Evolutionary conservation across 345 rosid genomes (phyloP).

Genomic region (Euphorbia lathyris): DNA sequence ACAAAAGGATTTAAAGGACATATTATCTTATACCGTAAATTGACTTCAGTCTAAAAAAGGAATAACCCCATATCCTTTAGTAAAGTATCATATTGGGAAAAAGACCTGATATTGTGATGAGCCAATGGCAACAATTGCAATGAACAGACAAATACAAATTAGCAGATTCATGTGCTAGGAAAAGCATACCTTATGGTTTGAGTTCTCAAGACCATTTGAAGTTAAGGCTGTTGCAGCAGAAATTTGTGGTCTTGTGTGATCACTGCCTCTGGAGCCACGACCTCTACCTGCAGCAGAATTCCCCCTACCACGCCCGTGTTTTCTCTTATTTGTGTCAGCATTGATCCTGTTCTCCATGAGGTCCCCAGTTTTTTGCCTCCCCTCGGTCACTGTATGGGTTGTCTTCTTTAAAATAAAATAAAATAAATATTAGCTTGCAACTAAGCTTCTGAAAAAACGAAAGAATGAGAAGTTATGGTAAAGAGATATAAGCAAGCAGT

Average conservation of each 20-base stretch:
- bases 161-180: slow-evolving; percentile 8
- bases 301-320: slow-evolving; percentile 82
- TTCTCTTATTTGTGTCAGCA: slow-evolving; percentile 61
- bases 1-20: not conserved
- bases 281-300: slow-evolving; percentile 68
- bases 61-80: not conserved
- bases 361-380: slow-evolving; percentile 59
- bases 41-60: not conserved
- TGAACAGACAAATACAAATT: not conserved
- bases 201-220: slow-evolving; percentile 65
- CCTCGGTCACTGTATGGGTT: slow-evolving; percentile 54
- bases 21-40: no score
- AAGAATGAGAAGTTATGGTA: not conserved
- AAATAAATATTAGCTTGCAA: slow-evolving; percentile 14
- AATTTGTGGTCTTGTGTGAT: slow-evolving; percentile 50
- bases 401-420: slow-evolving; percentile 16
- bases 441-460: not conserved
- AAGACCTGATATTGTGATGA: not conserved
- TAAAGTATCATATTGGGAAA: not conserved
- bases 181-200: slow-evolving; percentile 53
- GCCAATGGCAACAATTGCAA: not conserved
- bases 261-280: slow-evolving; percentile 76
- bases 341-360: slow-evolving; percentile 45
- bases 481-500: not conserved
- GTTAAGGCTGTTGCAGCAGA: slow-evolving; percentile 43